Evolutionary conservation across 2,329 filamentous ascomycete species (phyloP).

Genomic region (Dothistroma septosporum): DNA sequence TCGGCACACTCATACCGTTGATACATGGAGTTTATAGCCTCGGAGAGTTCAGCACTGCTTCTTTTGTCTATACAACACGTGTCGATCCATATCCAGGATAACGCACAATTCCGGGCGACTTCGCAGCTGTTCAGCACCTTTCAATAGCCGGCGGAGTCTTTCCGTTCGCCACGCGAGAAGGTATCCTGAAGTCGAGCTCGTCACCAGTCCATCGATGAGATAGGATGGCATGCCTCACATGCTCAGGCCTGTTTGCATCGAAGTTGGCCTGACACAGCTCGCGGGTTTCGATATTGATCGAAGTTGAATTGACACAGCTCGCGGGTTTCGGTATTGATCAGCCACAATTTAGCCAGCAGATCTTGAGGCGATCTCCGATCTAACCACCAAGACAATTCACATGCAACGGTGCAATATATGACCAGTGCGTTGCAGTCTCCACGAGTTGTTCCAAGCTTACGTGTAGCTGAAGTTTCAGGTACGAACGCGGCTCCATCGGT

Average conservation of each 20-base stretch:
- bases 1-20: constrained; percentile 16
- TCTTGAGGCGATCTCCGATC: no score
- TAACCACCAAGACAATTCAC: no score
- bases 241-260: background rate
- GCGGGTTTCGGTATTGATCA: background rate
- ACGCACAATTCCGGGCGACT: background rate
- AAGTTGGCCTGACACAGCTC: background rate
- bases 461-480: background rate
- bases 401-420: no score
- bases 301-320: no score
- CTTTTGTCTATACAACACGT: constrained; percentile 24
- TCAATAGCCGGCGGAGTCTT: background rate
- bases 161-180: no score
- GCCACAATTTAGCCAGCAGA: background rate
- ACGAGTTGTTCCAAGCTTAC: background rate
- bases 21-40: constrained; percentile 23
- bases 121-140: background rate
- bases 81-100: constrained; percentile 18
- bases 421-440: no score
- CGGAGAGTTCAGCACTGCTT: constrained; percentile 15
- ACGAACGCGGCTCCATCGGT: background rate
- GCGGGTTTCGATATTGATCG: no score
- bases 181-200: background rate
- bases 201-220: constrained; percentile 8
- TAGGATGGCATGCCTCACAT: constrained; percentile 5